Conservation (phyloP, 2,329 filamentous ascomycete genomes). For the Aureobasidium melanogenum region DNA sequence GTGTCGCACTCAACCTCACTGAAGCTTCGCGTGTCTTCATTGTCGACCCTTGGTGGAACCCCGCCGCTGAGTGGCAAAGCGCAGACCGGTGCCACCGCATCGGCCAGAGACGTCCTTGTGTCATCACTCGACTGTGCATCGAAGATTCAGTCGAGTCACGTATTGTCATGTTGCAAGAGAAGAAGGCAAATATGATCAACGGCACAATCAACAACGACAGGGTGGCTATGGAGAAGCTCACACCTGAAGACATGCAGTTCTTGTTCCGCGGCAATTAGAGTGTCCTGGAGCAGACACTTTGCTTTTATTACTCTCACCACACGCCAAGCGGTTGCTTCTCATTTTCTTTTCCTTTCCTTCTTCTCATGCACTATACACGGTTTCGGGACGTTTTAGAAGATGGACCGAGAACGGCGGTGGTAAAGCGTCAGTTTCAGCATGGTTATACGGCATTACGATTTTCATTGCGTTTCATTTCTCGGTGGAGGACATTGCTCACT, state of each 20-base stretch:
- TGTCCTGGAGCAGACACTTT: not conserved
- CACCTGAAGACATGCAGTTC: conserved; percentile 88
- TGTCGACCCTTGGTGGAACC: conserved; percentile 99
- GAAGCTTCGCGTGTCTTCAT: conserved; percentile 95
- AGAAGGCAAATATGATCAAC: conserved; percentile 97
- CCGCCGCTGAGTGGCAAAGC: conserved; percentile 98
- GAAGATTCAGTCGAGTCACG: conserved; percentile 94
- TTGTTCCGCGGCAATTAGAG: conserved; percentile 62
- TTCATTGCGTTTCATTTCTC: not conserved
- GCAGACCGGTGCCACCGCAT: conserved; percentile 83
- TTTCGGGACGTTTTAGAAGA: not conserved
- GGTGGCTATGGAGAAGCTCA: conserved; percentile 82
- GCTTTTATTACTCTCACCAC: not conserved
- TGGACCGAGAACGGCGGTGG: not conserved
- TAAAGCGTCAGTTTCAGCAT: not conserved
- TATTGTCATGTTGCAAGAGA: conserved; percentile 93
- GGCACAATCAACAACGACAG: conserved; percentile 94
- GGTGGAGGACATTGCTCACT: not conserved
- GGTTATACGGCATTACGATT: not conserved
- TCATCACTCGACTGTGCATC: conserved; percentile 88
- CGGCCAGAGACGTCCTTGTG: conserved; percentile 86
- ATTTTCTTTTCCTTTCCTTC: not conserved
- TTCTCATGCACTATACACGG: not conserved
- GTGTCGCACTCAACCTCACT: conserved; percentile 89
- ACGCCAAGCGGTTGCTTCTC: not conserved